Base-by-base conservation (phyloP, 148 eudicot genomes). In the Fagopyrum esculentum region DNA sequence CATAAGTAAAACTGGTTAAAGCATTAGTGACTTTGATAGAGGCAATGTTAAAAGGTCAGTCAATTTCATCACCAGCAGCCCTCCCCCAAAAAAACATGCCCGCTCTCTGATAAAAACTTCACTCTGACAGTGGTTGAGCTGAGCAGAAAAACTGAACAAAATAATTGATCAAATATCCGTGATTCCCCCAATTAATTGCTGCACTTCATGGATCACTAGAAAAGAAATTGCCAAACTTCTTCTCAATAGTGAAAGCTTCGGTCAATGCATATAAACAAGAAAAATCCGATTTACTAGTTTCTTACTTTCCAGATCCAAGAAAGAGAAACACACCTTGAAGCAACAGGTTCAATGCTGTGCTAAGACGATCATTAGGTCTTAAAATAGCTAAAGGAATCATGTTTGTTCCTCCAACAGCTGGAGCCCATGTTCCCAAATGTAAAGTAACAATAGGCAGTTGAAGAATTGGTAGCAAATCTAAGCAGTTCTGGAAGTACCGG, bases 381-480 rank as follows among this genome's bases (percentile, higher is more conserved):
- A 87, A 79, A 80, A 89, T 83, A 45, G 89, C 91, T 64, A 89
- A 76, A 52, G 91, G 88, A 59, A 69, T 80, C 72, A 72, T 60
- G 76, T 76, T 83, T 19, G 80, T 71, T 73, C 84, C 91, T 78
- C 89, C 93, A 80, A 82, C 83, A 78, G 77, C 77, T 2, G 91
- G 93, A 79, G 87, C 88, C 93, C 93, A 89, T 8, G 89, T 86
- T 26, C 93, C 93, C 75, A 87, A 72, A 49, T 86, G 89, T 49
- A 89, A 55, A 56, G 84, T 72, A 78, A 81, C 80, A 76, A 89
- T 72, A 78, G 93, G 93, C n/a, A 84, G 45, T 45, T 87, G 93
- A 52, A 87, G 85, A 48, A 86, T 77, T 15, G 91, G 91, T 63
- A 89, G 77, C 35, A 85, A 81, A 54, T 75, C 80, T 55, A 84